These are phyloP conservation scores for Antitrichia curtipendula DNA, from an alignment of 225 moss, liverwort and hornwort genomes.

Conservation along the genomic window DNA sequence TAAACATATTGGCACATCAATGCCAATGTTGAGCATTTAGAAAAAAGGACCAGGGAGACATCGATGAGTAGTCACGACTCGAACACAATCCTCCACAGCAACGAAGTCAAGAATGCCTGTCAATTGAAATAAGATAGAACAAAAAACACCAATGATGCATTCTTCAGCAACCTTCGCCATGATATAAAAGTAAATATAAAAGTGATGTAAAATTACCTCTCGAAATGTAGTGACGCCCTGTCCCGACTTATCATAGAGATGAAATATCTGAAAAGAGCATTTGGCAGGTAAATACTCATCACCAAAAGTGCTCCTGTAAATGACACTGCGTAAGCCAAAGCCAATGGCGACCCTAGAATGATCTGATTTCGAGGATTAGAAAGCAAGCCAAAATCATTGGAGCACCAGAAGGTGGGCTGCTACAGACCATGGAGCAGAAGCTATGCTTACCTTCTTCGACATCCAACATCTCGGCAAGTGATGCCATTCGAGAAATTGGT, in stretches of 20 bases:
- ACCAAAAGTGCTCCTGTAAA: background rate
- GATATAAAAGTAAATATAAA: background rate
- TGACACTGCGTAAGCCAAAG: background rate
- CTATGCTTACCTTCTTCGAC: constrained; percentile 54
- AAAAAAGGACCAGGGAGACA: background rate
- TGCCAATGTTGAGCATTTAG: background rate
- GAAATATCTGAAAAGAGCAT: constrained; percentile 48
- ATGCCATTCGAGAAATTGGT: constrained; percentile 74
- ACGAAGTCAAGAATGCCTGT: background rate
- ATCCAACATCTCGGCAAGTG: constrained; percentile 65
- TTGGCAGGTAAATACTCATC: background rate
- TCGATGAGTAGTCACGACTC: background rate
- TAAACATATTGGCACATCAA: constrained; percentile 11
- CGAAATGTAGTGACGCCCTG: constrained; percentile 55
- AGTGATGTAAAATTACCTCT: constrained; percentile 35
- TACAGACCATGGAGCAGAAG: background rate
- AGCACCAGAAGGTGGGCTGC: background rate
- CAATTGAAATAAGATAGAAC: background rate
- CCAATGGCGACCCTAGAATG: background rate
- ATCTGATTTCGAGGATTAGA: background rate
- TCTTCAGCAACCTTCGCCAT: background rate
- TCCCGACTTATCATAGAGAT: constrained; percentile 50
- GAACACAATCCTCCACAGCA: background rate
- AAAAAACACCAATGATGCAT: background rate
- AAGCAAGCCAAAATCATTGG: background rate